These are phyloP conservation scores for Pistacia atlantica DNA, from an alignment of 345 rosid genomes.

Conservation along the genomic window DNA sequence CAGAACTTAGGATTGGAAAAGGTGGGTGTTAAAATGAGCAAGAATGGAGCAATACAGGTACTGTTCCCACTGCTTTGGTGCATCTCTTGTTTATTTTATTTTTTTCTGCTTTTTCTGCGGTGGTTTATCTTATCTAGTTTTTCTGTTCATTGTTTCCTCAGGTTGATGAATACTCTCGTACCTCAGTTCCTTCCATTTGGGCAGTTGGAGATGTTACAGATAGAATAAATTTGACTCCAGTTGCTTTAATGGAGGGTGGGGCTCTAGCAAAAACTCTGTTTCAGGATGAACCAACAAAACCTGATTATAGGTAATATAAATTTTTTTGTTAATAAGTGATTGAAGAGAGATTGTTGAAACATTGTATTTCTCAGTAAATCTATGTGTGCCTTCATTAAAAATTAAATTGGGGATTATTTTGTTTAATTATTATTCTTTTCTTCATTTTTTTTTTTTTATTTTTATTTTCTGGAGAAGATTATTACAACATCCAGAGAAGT, in stretches of 20 bases:
- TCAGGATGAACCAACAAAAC: constrained; percentile 78
- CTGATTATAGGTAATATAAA: constrained; percentile 69
- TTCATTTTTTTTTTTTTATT: not conserved
- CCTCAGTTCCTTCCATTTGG: constrained; percentile 92
- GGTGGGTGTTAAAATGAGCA: constrained; percentile 67
- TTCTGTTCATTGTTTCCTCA: constrained; percentile 32
- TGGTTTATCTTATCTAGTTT: constrained; percentile 12
- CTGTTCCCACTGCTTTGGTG: not conserved
- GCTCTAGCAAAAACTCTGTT: constrained; percentile 91
- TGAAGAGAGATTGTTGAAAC: not conserved
- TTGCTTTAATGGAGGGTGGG: constrained; percentile 98
- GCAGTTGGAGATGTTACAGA: constrained; percentile 98
- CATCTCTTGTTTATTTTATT: constrained; percentile 7
- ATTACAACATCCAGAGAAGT: not conserved
- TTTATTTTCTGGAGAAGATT: not conserved
- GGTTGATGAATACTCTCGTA: constrained; percentile 90
- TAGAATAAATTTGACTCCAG: constrained; percentile 94
- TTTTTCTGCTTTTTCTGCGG: constrained; percentile 7
- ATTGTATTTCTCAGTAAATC: not conserved
- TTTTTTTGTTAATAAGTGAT: constrained; percentile 2
- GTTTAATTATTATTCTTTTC: not conserved
- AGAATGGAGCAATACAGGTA: constrained; percentile 96
- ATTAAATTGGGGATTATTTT: not conserved
- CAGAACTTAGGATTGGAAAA: constrained; percentile 92
- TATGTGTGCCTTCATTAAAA: not conserved